Conservation (phyloP, 495 filamentous ascomycete genomes). For the Penicillium paradoxum region DNA sequence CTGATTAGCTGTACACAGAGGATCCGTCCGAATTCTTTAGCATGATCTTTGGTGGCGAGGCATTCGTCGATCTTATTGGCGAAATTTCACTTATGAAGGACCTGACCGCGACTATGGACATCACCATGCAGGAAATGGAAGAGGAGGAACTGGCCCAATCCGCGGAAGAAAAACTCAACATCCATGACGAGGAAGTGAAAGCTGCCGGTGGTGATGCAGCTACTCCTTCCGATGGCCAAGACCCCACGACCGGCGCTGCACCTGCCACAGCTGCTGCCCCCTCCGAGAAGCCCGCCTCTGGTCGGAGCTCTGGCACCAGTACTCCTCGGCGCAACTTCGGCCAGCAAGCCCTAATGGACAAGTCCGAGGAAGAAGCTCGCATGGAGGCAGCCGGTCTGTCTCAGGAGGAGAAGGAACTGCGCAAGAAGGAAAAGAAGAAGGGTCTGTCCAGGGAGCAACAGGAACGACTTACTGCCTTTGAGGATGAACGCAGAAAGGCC, state of each 20-base stretch:
- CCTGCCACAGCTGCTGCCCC: conserved; percentile 13
- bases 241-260: conserved; percentile 18
- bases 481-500: conserved; percentile 74
- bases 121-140: conserved; percentile 69
- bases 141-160: conserved; percentile 56
- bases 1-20: conserved; percentile 40
- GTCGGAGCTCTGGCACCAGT: conserved; percentile 52
- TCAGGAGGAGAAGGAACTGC: conserved; percentile 70
- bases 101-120: conserved; percentile 84
- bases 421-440: conserved; percentile 86
- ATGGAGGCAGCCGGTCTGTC: conserved; percentile 64
- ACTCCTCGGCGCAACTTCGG: conserved; percentile 65
- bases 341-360: conserved; percentile 82
- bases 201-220: conserved; percentile 20
- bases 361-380: conserved; percentile 77
- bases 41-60: conserved; percentile 96
- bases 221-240: conserved; percentile 23
- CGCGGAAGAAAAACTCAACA: conserved; percentile 47
- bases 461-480: conserved; percentile 82
- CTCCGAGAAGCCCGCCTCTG: conserved; percentile 22
- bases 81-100: conserved; percentile 93
- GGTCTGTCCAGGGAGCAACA: conserved; percentile 80
- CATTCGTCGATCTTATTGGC: conserved; percentile 86
- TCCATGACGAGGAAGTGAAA: conserved; percentile 41
- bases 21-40: conserved; percentile 98